Percentiles rank a stretch among this genome's conserved stretches.
Evolutionary conservation across 2,329 filamentous ascomycete genomes (phyloP).

Genomic region (Ceratocystis colombiana): DNA sequence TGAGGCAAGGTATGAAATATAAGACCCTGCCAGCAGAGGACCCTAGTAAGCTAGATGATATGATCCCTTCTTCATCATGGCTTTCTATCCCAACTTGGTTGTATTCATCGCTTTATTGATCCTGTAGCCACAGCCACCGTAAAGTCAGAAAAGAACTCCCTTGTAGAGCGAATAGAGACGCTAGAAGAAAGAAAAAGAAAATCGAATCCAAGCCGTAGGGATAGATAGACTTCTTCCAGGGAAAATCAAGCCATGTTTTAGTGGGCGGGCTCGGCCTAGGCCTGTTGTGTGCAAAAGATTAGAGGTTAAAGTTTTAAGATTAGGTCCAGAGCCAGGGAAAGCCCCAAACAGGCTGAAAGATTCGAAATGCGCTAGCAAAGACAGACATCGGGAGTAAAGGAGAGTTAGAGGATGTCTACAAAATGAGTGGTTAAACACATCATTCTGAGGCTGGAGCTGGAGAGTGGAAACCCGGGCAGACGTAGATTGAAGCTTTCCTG

Average conservation of each 20-base stretch:
- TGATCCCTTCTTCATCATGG: neutral
- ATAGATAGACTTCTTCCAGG: neutral
- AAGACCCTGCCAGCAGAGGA: constrained; percentile 1
- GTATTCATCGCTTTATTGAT: constrained; percentile 7
- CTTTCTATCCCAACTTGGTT: neutral
- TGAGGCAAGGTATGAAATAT: neutral
- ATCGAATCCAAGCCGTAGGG: neutral
- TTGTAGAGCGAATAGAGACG: neutral
- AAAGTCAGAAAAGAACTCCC: neutral
- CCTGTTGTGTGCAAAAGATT: neutral
- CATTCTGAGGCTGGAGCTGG: neutral
- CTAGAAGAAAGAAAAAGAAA: constrained; percentile 10
- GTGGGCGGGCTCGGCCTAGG: neutral
- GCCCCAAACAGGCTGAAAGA: neutral
- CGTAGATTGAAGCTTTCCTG: neutral
- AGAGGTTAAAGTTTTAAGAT: neutral
- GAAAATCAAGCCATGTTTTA: neutral
- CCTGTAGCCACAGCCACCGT: neutral
- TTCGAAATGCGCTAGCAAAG: neutral
- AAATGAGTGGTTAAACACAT: neutral
- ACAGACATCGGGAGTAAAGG: neutral
- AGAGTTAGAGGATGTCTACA: neutral
- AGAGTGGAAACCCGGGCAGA: neutral
- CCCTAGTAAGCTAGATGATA: neutral
- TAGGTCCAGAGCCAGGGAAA: neutral